Evolutionary conservation across 768 basidiomycete species (phyloP).

Genomic region (Xerocomellus amylosporus): DNA sequence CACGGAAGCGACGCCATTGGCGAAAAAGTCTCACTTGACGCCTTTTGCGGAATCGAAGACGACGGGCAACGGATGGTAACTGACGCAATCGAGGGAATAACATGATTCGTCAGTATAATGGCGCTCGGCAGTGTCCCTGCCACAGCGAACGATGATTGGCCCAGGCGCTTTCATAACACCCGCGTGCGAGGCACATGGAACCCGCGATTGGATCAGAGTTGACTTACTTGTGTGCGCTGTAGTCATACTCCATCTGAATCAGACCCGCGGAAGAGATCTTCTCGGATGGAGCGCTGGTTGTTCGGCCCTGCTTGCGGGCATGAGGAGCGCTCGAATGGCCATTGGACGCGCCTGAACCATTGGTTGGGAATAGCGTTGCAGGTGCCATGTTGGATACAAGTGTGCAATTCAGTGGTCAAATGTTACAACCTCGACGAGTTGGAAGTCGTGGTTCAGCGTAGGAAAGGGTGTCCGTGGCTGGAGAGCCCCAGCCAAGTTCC

Average conservation of each 20-base stretch:
- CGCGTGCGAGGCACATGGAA: constrained; percentile 21
- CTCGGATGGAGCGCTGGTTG: neutral
- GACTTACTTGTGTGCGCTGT: constrained; percentile 88
- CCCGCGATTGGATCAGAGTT: neutral
- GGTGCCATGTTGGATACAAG: constrained; percentile 25
- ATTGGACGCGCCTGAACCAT: constrained; percentile 1
- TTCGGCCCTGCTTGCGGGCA: constrained; percentile 20
- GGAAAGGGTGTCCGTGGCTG: neutral
- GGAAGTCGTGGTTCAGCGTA: constrained; percentile 4
- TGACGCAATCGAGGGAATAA: constrained; percentile 49
- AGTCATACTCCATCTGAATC: constrained; percentile 76
- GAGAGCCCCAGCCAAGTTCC: constrained; percentile 17
- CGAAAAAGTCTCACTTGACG: constrained; percentile 71
- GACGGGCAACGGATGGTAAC: constrained; percentile 93
- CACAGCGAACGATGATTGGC: constrained; percentile 16
- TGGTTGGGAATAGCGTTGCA: constrained; percentile 12
- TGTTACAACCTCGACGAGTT: neutral
- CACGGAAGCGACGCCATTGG: constrained; percentile 10
- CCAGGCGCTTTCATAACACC: constrained; percentile 14
- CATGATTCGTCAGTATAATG: constrained; percentile 33
- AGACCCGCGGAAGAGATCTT: constrained; percentile 62
- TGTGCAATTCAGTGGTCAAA: neutral
- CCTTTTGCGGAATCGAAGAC: constrained; percentile 91
- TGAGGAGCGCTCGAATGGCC: constrained; percentile 13
- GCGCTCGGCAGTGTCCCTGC: constrained; percentile 9